Evolutionary conservation across 202 grass and related monocot species (phyloP).

Genomic region (Saccharum hybrid): DNA sequence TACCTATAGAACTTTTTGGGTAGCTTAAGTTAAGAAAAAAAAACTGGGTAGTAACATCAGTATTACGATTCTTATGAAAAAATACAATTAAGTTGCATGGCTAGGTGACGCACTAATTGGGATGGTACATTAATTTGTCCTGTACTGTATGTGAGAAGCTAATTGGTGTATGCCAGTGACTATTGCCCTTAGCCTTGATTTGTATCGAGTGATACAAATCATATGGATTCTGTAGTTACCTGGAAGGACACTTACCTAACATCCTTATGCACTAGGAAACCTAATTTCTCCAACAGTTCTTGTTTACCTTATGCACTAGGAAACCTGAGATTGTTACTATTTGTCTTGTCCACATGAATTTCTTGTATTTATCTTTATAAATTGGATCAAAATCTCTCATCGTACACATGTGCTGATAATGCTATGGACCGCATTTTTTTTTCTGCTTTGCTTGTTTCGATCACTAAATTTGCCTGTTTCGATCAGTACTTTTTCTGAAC

Average conservation of each 20-base stretch:
- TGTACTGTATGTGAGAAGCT: not conserved
- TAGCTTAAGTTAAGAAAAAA: too few relatives aligned
- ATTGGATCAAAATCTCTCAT: constrained; percentile 3
- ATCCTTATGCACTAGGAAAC: constrained; percentile 14
- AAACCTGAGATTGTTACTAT: constrained; percentile 16
- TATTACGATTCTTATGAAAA: too few relatives aligned
- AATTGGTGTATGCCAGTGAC: not conserved
- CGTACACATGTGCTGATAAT: constrained; percentile 2
- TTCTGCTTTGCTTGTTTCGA: not conserved
- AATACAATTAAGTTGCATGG: constrained; percentile 9
- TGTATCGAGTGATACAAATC: constrained; percentile 2
- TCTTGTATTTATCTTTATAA: constrained; percentile 29
- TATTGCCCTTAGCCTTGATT: constrained; percentile 1
- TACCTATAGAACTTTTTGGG: too few relatives aligned
- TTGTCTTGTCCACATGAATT: constrained; percentile 30
- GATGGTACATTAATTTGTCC: constrained; percentile 19
- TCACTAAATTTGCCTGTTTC: constrained; percentile 27
- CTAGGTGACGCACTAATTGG: not conserved
- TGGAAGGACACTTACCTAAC: constrained; percentile 50
- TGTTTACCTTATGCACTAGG: constrained; percentile 40
- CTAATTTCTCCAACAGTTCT: constrained; percentile 55
- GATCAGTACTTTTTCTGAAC: constrained; percentile 21
- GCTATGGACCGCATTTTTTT: not conserved
- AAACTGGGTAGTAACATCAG: too few relatives aligned
- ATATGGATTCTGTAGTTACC: constrained; percentile 32